Evolutionary conservation across 352 stramenopile genomes (phyloP).

Genomic region (Phytophthora lateralis): DNA sequence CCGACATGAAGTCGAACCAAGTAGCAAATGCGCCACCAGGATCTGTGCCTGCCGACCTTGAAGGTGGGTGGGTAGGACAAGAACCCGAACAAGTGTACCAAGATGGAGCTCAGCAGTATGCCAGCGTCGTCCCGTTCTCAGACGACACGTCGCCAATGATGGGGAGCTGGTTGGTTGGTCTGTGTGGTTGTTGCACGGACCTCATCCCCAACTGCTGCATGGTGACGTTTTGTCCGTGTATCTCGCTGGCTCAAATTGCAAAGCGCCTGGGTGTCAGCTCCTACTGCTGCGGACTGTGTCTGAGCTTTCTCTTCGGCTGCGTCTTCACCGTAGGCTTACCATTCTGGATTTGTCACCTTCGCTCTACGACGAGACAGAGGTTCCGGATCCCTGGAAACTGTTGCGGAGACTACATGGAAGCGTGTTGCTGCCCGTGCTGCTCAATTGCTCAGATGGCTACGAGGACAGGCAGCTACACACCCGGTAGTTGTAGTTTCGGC

Average conservation of each 20-base stretch:
- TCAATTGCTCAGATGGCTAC: constrained; percentile 62
- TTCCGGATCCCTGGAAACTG: constrained; percentile 51
- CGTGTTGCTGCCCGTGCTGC: constrained; percentile 56
- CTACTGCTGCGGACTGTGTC: constrained; percentile 25
- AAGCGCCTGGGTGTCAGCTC: constrained; percentile 33
- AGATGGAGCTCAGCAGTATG: constrained; percentile 21
- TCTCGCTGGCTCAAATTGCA: constrained; percentile 42
- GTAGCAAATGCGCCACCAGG: constrained; percentile 21
- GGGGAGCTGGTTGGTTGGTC: constrained; percentile 28
- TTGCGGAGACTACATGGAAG: constrained; percentile 34
- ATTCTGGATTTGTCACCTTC: constrained; percentile 45
- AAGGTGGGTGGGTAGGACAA: constrained; percentile 25
- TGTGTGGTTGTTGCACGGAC: constrained; percentile 35
- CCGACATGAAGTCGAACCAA: constrained; percentile 22
- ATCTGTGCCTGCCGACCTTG: constrained; percentile 21
- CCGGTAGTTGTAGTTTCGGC: constrained; percentile 49
- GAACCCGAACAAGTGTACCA: constrained; percentile 10
- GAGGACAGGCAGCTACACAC: constrained; percentile 55
- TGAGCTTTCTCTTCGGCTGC: constrained; percentile 24
- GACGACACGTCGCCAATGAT: constrained; percentile 28
- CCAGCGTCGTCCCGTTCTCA: constrained; percentile 28
- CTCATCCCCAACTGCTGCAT: constrained; percentile 49
- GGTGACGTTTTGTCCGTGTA: constrained; percentile 42
- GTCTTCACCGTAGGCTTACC: constrained; percentile 20
- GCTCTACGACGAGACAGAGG: constrained; percentile 36